Evolutionary conservation across 441 rosid genomes (phyloP).

Genomic region (Adansonia grandidieri): DNA sequence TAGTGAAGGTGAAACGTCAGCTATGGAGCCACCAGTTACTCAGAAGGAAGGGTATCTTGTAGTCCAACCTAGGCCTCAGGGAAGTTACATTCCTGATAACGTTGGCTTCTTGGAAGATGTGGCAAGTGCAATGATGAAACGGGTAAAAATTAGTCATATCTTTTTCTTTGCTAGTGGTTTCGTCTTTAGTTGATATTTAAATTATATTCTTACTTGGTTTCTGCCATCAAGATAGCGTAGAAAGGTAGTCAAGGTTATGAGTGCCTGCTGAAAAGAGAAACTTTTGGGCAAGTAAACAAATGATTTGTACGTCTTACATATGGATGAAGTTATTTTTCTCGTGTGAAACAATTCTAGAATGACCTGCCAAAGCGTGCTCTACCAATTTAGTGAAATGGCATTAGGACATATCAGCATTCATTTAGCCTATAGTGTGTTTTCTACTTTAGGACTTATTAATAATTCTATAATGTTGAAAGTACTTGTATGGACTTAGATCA

Average conservation of each 20-base stretch:
- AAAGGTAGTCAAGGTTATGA: not conserved
- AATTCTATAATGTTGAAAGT: not conserved
- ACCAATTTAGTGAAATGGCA: not conserved
- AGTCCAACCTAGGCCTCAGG: conserved; percentile 51
- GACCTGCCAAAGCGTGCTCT: not conserved
- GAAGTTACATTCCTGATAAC: conserved; percentile 44
- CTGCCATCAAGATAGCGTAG: not conserved
- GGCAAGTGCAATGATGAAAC: conserved; percentile 59
- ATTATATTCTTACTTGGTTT: conserved; percentile 17
- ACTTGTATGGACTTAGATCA: not conserved
- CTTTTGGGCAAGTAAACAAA: not conserved
- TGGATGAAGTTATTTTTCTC: conserved; percentile 7
- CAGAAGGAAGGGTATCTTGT: conserved; percentile 44
- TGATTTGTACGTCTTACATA: not conserved
- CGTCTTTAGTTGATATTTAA: conserved; percentile 6
- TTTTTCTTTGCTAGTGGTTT: conserved; percentile 9
- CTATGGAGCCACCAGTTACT: conserved; percentile 41
- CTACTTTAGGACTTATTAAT: not conserved
- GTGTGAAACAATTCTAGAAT: not conserved
- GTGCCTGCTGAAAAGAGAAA: not conserved
- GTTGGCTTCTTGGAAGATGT: conserved; percentile 70
- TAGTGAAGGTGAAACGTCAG: conserved; percentile 40
- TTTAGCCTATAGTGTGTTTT: not conserved
- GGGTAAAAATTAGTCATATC: conserved; percentile 42
- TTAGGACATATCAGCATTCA: not conserved